Evolutionary conservation across 2,329 filamentous ascomycete genomes (phyloP), one percentile per base, ranked within the genome.

Genomic region (Oidium heveae): DNA sequence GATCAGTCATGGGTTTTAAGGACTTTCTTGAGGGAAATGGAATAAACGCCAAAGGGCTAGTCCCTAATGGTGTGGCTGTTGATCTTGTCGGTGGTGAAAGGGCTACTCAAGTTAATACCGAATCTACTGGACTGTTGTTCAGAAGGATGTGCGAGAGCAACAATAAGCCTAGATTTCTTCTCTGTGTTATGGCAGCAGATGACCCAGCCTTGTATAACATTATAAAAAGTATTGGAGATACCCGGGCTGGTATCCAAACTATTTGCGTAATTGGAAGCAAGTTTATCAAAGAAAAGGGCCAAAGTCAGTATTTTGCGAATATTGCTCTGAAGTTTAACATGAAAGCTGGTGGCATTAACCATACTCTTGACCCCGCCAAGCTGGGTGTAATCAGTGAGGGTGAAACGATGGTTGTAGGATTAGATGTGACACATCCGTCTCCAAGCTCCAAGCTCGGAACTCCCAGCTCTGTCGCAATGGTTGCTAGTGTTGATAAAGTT

Each of bases 351-450:
- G 83, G 84, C 1, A 64, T 72, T 15, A 87, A 88, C 62, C 84
- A 89, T 63, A 67, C 67, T 18, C 69, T 93, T 0, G 64, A 66
- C 1, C 56, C 66, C 15, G 61, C 70, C 0, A 73, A 79, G n/a
- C 68, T 80, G 8, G 72, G 71, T 1, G 71, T 86, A 0, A 67
- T 86, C 55, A 68, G 70, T 43, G 72, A 80, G 39, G 75, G 74
- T 1, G 79, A 79, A 59, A 54, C 53, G 1, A 54, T 54, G 53
- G 68, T 94, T 1, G 76, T 89, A 8, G 86, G 87, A 0, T 82
- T 89, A 60, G 87, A 94, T 62, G 86, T 94, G 1, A 89, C 85
- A 0, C 87, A 94, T 60, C 86, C 87, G 0, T 87, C 86, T 24
- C 75, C 77, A 0, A 76, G 74, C 0, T 78, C 73, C 5, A 62